These are phyloP conservation scores for Verbascum thapsus DNA, from an alignment of 257 asterid genomes.

Conservation along the genomic window DNA sequence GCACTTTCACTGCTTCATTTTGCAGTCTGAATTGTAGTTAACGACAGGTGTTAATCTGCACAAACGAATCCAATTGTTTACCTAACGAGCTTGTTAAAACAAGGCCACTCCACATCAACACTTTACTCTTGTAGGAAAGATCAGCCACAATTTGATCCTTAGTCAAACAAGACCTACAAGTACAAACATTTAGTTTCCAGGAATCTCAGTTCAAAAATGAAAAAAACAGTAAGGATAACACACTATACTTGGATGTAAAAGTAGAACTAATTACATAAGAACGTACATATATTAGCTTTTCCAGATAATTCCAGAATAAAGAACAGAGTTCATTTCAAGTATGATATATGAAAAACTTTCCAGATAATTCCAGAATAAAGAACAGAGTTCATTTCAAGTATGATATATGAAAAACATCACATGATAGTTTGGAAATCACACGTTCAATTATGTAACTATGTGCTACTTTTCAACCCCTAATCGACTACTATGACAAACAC, in stretches of 20 bases:
- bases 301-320: slow-evolving; percentile 12
- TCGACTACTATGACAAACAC: no score
- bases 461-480: no score
- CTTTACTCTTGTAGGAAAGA: slow-evolving; percentile 63
- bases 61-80: no score
- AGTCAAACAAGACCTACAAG: slow-evolving; percentile 64
- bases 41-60: no score
- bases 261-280: neutral
- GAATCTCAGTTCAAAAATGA: slow-evolving; percentile 25
- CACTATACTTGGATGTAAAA: slow-evolving; percentile 8
- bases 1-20: no score
- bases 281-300: slow-evolving; percentile 10
- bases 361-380: slow-evolving; percentile 10
- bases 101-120: slow-evolving; percentile 72
- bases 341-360: no score
- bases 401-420: neutral
- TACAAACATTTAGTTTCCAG: no score
- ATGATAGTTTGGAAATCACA: neutral
- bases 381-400: slow-evolving; percentile 4
- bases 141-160: slow-evolving; percentile 78
- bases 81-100: slow-evolving; percentile 89
- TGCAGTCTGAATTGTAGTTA: no score
- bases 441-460: neutral
- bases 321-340: slow-evolving; percentile 3
- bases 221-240: slow-evolving; percentile 19